Evolutionary conservation across 2,329 filamentous ascomycete genomes (phyloP).

Genomic region (Triangularia setosa): DNA sequence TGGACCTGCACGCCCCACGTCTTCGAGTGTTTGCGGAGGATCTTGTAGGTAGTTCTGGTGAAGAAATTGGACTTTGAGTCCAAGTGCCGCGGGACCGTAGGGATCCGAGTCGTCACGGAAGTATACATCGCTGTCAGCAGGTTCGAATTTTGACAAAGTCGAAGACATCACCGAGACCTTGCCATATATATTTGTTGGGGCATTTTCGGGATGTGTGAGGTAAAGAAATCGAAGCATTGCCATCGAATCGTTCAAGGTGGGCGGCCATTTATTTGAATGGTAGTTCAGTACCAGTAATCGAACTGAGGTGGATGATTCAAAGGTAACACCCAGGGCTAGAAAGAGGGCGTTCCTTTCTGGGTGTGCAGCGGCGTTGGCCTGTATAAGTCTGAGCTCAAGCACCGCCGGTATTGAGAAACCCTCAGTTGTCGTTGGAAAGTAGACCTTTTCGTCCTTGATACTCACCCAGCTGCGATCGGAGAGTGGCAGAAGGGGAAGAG

Average conservation of each 20-base stretch:
- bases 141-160: background rate
- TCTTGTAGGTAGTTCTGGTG: conserved; percentile 1
- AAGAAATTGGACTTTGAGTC: background rate
- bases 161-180: background rate
- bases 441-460: background rate
- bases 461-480: background rate
- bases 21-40: background rate
- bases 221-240: conserved; percentile 5
- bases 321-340: background rate
- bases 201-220: background rate
- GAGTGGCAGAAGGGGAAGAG: background rate
- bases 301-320: background rate
- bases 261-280: background rate
- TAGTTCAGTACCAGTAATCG: background rate
- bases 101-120: background rate
- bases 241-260: background rate
- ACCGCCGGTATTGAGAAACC: background rate
- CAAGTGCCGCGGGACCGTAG: background rate
- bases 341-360: conserved; percentile 5
- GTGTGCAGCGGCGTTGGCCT: background rate
- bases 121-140: background rate
- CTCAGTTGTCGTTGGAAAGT: background rate
- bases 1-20: background rate
- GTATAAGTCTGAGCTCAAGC: background rate
- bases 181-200: background rate